A percentile compares a stretch with the other conserved stretches of the same genome.
Evolutionary conservation across 305 asterid genomes (phyloP).

Genomic region (Solanum chacoense): DNA sequence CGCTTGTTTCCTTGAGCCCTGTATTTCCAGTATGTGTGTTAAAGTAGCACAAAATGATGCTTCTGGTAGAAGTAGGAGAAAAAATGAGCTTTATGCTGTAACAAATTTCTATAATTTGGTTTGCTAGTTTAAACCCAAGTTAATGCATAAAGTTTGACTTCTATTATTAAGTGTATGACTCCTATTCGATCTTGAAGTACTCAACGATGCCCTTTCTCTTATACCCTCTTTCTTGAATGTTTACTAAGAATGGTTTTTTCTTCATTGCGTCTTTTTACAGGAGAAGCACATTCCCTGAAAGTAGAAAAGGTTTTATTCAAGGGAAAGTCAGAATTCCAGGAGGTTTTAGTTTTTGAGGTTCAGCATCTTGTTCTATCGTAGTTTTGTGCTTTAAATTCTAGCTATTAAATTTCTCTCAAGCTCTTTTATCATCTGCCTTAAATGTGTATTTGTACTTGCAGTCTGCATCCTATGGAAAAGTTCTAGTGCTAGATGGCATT

Average conservation of each 20-base stretch:
- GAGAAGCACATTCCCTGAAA: conserved; percentile 88
- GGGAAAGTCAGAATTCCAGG: conserved; percentile 80
- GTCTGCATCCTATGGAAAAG: conserved; percentile 82
- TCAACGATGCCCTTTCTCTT: neutral
- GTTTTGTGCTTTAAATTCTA: neutral
- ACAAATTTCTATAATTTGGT: neutral
- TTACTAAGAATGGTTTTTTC: neutral
- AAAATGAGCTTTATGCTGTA: neutral
- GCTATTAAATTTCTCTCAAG: neutral
- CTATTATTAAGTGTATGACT: neutral
- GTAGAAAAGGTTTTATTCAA: conserved; percentile 69
- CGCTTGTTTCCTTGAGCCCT: neutral
- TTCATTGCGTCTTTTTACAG: conserved; percentile 16
- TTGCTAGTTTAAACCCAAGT: neutral
- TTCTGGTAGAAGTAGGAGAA: neutral
- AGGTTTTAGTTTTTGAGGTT: conserved; percentile 93
- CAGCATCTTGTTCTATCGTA: conserved; percentile 7
- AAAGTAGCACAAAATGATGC: neutral
- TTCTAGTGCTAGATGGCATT: conserved; percentile 93
- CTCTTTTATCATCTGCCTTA: neutral
- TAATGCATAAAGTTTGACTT: neutral
- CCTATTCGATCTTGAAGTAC: neutral
- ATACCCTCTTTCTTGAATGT: neutral
- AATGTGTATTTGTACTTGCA: conserved; percentile 18
- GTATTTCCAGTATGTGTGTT: neutral